These are phyloP conservation scores for Fusarium marasasianum DNA, from an alignment of 2,329 filamentous ascomycete genomes.

Conservation along the genomic window DNA sequence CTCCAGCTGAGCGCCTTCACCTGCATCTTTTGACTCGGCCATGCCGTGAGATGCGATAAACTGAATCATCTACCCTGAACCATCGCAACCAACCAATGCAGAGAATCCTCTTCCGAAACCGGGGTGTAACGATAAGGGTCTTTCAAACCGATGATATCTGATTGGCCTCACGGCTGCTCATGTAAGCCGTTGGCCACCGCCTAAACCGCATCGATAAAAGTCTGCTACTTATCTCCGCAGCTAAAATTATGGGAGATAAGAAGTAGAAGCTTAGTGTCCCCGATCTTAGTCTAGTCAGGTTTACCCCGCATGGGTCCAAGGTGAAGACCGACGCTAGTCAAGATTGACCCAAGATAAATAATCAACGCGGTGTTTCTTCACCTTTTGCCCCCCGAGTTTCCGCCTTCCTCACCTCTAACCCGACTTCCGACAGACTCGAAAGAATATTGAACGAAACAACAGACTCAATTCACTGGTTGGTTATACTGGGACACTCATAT, in stretches of 20 bases:
- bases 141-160: not conserved
- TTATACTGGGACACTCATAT: not conserved
- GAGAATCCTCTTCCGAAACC: not conserved
- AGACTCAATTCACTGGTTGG: too few relatives aligned
- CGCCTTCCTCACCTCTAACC: not conserved
- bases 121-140: not conserved
- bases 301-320: constrained; percentile 19
- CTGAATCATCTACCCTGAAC: not conserved
- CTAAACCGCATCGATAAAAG: not conserved
- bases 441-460: accelerated
- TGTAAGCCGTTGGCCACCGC: not conserved
- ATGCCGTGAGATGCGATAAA: not conserved
- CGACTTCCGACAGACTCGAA: not conserved
- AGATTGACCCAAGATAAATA: not conserved
- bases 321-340: not conserved
- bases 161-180: not conserved
- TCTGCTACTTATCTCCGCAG: not conserved
- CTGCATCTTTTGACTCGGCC: not conserved
- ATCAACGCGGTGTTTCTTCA: not conserved
- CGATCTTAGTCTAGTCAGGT: not conserved
- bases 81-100: not conserved
- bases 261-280: not conserved
- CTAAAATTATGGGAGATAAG: not conserved
- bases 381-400: not conserved
- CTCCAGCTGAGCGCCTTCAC: not conserved